Percentiles rank a stretch among this genome's conserved stretches.
phyloP scores from a whole-genome alignment of 2,329 filamentous ascomycete species.

The Sclerotinia glacialis region DNA sequence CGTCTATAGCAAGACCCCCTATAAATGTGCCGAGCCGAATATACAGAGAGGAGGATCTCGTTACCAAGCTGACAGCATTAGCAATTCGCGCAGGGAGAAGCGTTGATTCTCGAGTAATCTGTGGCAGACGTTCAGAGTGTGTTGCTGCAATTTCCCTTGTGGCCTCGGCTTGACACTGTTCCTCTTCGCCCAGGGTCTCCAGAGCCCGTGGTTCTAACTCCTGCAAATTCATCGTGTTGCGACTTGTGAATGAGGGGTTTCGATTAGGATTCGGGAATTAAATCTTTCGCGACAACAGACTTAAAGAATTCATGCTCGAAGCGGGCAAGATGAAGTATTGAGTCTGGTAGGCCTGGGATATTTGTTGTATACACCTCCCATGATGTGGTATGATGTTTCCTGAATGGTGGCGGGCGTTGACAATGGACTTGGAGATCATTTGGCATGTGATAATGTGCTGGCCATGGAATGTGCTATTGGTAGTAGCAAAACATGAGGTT shows the following conservation, averaged over 20 bases:
- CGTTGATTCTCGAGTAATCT: slow-evolving; percentile 41
- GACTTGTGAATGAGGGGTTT: neutral
- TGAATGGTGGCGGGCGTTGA: slow-evolving; percentile 1
- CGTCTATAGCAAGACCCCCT: slow-evolving; percentile 41
- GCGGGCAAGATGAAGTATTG: neutral
- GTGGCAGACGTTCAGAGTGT: neutral
- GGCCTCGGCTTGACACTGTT: neutral
- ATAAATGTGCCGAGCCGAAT: slow-evolving; percentile 42
- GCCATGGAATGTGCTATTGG: slow-evolving; percentile 1
- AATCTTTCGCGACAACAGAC: neutral
- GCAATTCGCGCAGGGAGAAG: slow-evolving; percentile 58
- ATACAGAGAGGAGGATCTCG: slow-evolving; percentile 56
- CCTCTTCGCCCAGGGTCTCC: neutral
- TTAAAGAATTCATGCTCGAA: neutral
- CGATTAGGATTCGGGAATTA: neutral
- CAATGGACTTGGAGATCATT: neutral
- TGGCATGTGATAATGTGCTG: slow-evolving; percentile 16
- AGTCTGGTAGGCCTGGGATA: neutral
- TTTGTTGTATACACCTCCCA: neutral
- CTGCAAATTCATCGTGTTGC: neutral
- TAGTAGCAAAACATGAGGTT: neutral
- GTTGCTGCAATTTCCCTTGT: neutral
- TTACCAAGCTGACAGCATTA: slow-evolving; percentile 57
- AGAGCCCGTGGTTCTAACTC: neutral
- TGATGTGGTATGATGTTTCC: neutral